phyloP scores from a whole-genome alignment of 2,329 filamentous ascomycete genomes.

The Colletotrichum caudatum region DNA sequence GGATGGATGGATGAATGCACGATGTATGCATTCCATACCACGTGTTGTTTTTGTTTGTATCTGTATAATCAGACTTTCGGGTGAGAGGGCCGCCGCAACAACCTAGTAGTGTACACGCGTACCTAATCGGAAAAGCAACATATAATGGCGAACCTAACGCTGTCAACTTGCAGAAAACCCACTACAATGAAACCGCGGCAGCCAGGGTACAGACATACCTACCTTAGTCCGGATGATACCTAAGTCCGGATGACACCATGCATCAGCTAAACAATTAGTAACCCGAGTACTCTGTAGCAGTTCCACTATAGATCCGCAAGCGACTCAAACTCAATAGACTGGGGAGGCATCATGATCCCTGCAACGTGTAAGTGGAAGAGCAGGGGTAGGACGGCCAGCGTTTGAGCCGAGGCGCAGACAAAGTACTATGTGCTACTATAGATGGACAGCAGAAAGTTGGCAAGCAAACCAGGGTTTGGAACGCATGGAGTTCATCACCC shows the following conservation, averaged over 20 bases:
- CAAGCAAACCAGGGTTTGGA: constrained; percentile 2
- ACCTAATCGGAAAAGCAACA: too few species aligned
- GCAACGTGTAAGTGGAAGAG: constrained; percentile 10
- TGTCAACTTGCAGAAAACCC: constrained; percentile 29
- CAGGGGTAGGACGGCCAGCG: neutral
- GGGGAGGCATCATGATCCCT: constrained; percentile 17
- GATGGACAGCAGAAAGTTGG: neutral
- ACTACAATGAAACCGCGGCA: constrained; percentile 17
- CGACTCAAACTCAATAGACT: neutral
- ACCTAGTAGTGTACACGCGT: too few species aligned
- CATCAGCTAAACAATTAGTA: too few species aligned
- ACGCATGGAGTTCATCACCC: constrained; percentile 7
- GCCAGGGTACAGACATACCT: neutral
- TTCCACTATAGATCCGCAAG: neutral
- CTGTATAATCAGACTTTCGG: neutral
- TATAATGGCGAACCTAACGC: neutral
- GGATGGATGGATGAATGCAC: neutral
- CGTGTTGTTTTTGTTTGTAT: too few species aligned
- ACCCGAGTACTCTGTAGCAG: too few species aligned
- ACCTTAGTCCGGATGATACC: too few species aligned
- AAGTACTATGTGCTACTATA: too few species aligned
- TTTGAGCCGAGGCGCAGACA: neutral
- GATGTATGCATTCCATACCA: neutral
- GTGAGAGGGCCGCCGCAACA: too few species aligned
- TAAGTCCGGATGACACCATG: too few species aligned